A percentile compares a stretch with the other conserved stretches of the same genome.
Conservation (phyloP, 164 flowering plant species). For the Magnolia changhungtana region DNA sequence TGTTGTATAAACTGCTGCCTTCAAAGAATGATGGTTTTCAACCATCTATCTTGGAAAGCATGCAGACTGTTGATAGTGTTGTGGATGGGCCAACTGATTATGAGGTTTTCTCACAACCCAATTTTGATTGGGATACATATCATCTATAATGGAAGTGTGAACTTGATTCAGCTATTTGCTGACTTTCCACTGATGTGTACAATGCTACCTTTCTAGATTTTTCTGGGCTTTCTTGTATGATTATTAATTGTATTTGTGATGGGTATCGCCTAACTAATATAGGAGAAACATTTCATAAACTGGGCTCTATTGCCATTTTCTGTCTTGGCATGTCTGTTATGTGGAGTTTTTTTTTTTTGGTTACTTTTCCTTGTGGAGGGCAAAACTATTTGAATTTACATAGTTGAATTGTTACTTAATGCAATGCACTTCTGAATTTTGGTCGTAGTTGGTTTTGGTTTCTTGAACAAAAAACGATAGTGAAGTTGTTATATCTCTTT, state of each 20-base stretch:
- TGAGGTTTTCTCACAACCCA: constrained; percentile 82
- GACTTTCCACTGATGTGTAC: constrained; percentile 3
- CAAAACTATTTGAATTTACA: too few species aligned
- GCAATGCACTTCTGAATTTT: too few species aligned
- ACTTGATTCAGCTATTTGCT: constrained; percentile 2
- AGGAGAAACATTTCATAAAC: neutral
- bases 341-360: too few species aligned
- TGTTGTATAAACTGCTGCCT: constrained; percentile 83
- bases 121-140: constrained; percentile 87
- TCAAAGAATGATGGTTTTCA: constrained; percentile 59
- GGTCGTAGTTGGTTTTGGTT: too few species aligned
- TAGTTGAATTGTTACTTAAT: too few species aligned
- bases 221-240: neutral
- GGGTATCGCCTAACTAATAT: neutral
- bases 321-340: too few species aligned
- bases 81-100: constrained; percentile 84
- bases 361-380: too few species aligned
- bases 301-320: neutral
- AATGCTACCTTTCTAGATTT: neutral
- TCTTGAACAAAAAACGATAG: too few species aligned
- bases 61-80: constrained; percentile 68
- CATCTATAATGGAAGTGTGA: constrained; percentile 32
- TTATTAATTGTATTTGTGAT: constrained; percentile 4
- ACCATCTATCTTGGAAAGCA: constrained; percentile 67
- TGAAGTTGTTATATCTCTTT: too few species aligned